Base-by-base conservation (phyloP, 345 rosid genomes). In the Brassica cretica region DNA sequence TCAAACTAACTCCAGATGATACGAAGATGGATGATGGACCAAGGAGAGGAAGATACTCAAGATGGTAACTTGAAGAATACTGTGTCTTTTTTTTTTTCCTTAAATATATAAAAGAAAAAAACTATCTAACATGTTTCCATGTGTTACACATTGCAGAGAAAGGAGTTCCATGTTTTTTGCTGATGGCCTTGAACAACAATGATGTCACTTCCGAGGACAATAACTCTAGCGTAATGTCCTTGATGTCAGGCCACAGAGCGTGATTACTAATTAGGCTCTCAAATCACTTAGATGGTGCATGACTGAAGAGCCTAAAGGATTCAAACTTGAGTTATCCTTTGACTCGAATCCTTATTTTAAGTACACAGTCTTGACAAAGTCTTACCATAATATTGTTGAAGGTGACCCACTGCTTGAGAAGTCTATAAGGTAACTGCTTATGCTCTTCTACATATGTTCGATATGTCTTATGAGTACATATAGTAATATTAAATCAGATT, bases 361-460 rank as follows among this genome's bases (percentile, higher is more conserved):
- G 81, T 89, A 90, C 79, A 6, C 88, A 39, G 83, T 91, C 51
- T 82, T 94, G 89, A 88, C 92, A 1, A 94, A 94, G 88, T 82
- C 93, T 19, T 91, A 91, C 73, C 94, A 94, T 81, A 90, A 91
- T 94, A 89, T 91, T 72, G 98, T 91, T 84, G 98, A 93, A 77
- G 93, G 90, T 56, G 97, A 91, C 59, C 98, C 96, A 15, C 84
- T 90, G 63, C 89, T 94, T 25, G 96, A 90, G 87, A 94, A 89
- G 81, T 97, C 98, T 25, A 86, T 83, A 0, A 97, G 97, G 93
- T 85, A 91, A 82, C 68, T 68, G 32, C 76, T 32, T 33, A 75
- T 15, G 41, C 15, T 21, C 72, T 69, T 25, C 11, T 66, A 16
- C 12, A 33, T 32, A 0, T 61, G 6, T 76, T 77, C 27, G 29